phyloP scores from a whole-genome alignment of 257 asterid species.

The Solanum medicagineum region DNA sequence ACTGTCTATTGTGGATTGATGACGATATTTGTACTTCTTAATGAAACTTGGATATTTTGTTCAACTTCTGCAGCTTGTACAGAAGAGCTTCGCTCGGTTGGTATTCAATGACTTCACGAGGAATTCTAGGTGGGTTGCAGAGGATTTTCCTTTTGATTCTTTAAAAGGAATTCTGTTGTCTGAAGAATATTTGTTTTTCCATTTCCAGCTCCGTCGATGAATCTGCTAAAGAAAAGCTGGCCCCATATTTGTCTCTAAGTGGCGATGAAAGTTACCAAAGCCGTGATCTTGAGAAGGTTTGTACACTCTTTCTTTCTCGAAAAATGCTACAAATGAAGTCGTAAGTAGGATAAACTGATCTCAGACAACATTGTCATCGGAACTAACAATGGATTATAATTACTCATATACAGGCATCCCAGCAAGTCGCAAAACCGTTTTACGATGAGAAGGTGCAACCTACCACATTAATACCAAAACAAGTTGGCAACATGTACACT shows the following conservation, averaged over 20 bases:
- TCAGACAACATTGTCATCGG: neutral
- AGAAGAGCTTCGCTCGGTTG: slow-evolving; percentile 93
- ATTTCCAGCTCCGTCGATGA: slow-evolving; percentile 66
- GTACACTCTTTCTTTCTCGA: neutral
- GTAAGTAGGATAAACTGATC: neutral
- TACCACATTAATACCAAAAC: slow-evolving; percentile 82
- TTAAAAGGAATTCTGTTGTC: neutral
- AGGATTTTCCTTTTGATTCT: neutral
- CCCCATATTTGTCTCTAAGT: slow-evolving; percentile 59
- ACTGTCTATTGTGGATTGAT: neutral
- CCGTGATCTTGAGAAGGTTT: slow-evolving; percentile 98
- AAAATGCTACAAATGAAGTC: neutral
- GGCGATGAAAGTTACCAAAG: slow-evolving; percentile 87
- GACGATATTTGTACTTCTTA: neutral
- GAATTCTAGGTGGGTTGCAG: slow-evolving; percentile 46
- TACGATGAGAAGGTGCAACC: slow-evolving; percentile 85
- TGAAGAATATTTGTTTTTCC: neutral
- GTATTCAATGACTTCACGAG: slow-evolving; percentile 58
- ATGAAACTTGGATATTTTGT: neutral
- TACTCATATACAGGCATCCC: slow-evolving; percentile 52
- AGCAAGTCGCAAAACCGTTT: slow-evolving; percentile 78
- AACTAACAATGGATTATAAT: neutral
- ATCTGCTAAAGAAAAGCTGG: slow-evolving; percentile 64
- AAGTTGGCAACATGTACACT: slow-evolving; percentile 98
- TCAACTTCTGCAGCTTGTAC: slow-evolving; percentile 75